A percentile compares a stretch with the other conserved stretches of the same genome.
Evolutionary conservation across 352 stramenopile species (phyloP).

Genomic region (Phytophthora rubi): DNA sequence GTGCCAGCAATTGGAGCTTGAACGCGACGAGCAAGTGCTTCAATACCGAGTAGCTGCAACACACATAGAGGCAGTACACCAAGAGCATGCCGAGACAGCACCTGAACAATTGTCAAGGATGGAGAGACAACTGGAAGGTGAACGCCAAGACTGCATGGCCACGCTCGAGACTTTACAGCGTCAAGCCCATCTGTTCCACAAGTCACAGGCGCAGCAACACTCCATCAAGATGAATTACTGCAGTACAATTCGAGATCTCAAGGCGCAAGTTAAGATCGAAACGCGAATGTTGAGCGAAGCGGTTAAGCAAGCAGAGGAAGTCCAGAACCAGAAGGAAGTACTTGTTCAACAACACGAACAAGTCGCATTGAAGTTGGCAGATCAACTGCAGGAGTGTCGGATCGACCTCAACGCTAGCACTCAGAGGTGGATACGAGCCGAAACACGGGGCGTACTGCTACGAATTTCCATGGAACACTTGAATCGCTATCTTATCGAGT

Average conservation of each 20-base stretch:
- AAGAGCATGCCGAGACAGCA: slow-evolving; percentile 3
- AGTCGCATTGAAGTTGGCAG: background rate
- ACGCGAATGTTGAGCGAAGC: background rate
- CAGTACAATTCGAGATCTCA: slow-evolving; percentile 22
- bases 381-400: slow-evolving; percentile 23
- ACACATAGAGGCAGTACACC: slow-evolving; percentile 3
- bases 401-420: slow-evolving; percentile 20
- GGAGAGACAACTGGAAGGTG: slow-evolving; percentile 21
- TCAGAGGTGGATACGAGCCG: slow-evolving; percentile 14
- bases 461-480: slow-evolving; percentile 15
- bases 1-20: slow-evolving; percentile 7
- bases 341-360: background rate
- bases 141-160: slow-evolving; percentile 18
- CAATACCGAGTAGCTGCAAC: slow-evolving; percentile 1
- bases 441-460: slow-evolving; percentile 20
- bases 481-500: slow-evolving; percentile 3
- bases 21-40: slow-evolving; percentile 19
- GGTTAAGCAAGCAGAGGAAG: background rate
- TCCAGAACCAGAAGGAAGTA: background rate
- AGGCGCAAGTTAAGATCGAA: slow-evolving; percentile 12
- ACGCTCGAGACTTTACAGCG: slow-evolving; percentile 24
- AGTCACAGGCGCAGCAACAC: slow-evolving; percentile 20
- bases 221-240: slow-evolving; percentile 20
- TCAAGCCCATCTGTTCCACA: slow-evolving; percentile 17
- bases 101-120: background rate